Evolutionary conservation across 2,329 filamentous ascomycete species (phyloP).

Genomic region (Scytalidium sp.): DNA sequence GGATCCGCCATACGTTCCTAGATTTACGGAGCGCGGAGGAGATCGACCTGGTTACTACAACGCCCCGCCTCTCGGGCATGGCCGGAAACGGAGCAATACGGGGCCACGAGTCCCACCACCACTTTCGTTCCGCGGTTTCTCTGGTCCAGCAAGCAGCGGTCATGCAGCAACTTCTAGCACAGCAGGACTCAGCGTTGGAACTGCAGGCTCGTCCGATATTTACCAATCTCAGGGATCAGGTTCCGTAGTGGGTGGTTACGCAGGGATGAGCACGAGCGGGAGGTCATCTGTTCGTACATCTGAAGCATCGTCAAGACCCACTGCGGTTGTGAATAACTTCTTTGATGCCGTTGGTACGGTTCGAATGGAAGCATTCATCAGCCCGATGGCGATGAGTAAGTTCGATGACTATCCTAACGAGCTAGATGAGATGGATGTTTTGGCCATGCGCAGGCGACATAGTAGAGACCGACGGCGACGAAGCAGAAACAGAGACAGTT

Average conservation of each 20-base stretch:
- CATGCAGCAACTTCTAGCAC: constrained; percentile 50
- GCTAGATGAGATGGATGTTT: constrained; percentile 27
- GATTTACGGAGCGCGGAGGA: constrained; percentile 58
- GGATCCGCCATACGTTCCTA: constrained; percentile 69
- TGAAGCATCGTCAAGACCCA: constrained; percentile 25
- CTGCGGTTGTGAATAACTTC: constrained; percentile 46
- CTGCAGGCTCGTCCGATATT: constrained; percentile 58
- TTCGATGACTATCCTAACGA: constrained; percentile 29
- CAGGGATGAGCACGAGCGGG: constrained; percentile 40
- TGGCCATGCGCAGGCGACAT: constrained; percentile 19
- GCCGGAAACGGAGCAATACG: constrained; percentile 86
- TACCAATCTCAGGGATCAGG: constrained; percentile 52
- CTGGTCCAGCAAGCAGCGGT: constrained; percentile 16
- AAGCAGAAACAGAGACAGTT: constrained; percentile 25
- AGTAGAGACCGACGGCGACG: constrained; percentile 23
- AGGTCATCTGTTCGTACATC: constrained; percentile 27
- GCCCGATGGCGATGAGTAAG: constrained; percentile 43
- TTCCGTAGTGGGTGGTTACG: constrained; percentile 31
- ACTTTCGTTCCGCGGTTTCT: constrained; percentile 76
- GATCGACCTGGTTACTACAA: background rate
- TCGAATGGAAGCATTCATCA: constrained; percentile 96
- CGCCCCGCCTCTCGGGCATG: constrained; percentile 49
- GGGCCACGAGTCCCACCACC: constrained; percentile 70
- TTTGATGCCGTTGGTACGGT: constrained; percentile 89
- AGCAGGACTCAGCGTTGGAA: constrained; percentile 54